A percentile compares a stretch with the other conserved stretches of the same genome.
These are phyloP conservation scores for Botryotinia convoluta DNA, from an alignment of 2,329 filamentous ascomycete species.

Conservation along the genomic window DNA sequence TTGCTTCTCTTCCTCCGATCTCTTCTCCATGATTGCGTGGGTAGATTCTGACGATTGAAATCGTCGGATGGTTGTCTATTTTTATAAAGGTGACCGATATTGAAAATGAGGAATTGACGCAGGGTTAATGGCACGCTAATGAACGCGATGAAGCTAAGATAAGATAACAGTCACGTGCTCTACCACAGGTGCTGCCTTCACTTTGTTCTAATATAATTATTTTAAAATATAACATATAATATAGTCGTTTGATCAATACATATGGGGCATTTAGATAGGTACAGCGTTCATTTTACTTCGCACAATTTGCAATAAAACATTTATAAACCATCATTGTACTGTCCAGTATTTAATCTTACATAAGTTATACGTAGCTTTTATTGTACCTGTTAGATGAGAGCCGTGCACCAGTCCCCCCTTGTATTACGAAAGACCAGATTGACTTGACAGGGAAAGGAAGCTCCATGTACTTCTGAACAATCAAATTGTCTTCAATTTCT, in stretches of 20 bases:
- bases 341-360: not conserved
- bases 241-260: not conserved
- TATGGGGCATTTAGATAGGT: not conserved
- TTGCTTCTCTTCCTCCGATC: constrained; percentile 79
- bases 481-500: constrained; percentile 3
- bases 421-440: constrained; percentile 19
- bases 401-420: not conserved
- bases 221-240: not conserved
- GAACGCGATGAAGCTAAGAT: not conserved
- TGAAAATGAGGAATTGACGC: not conserved
- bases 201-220: not conserved
- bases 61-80: not conserved
- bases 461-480: constrained; percentile 2
- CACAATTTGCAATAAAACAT: not conserved
- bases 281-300: not conserved
- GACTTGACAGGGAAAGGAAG: constrained; percentile 7
- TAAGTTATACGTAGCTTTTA: not conserved
- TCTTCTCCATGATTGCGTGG: constrained; percentile 28
- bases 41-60: not conserved
- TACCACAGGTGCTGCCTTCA: not conserved
- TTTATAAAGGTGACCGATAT: not conserved
- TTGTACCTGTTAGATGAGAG: not conserved
- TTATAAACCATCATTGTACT: not conserved
- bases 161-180: not conserved
- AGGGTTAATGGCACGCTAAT: not conserved